phyloP scores from a whole-genome alignment of 2,329 filamentous ascomycete genomes.

The Trichothecium roseum region DNA sequence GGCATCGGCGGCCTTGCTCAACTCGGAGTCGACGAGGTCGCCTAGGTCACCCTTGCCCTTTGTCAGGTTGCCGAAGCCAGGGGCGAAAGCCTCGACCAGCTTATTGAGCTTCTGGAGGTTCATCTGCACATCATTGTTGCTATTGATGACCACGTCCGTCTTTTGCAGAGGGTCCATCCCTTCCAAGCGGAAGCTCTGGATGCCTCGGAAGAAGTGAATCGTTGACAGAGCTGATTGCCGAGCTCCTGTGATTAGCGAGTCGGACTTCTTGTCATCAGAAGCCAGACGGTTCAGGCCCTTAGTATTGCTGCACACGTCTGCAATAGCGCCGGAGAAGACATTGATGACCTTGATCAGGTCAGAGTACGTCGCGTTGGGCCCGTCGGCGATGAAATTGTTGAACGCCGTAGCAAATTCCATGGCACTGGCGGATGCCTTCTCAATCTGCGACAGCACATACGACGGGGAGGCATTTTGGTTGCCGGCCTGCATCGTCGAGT shows the following conservation, averaged over 20 bases:
- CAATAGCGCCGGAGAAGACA: constrained; percentile 79
- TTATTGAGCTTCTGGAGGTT: constrained; percentile 91
- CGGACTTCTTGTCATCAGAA: constrained; percentile 89
- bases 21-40: constrained; percentile 83
- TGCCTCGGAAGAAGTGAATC: constrained; percentile 86
- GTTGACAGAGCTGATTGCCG: constrained; percentile 78
- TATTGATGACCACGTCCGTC: constrained; percentile 95
- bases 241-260: constrained; percentile 72
- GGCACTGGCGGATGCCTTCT: constrained; percentile 87
- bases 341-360: constrained; percentile 92
- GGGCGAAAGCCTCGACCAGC: constrained; percentile 82
- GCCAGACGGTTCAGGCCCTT: constrained; percentile 89
- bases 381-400: constrained; percentile 97
- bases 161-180: constrained; percentile 85
- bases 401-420: constrained; percentile 98
- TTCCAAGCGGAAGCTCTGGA: constrained; percentile 89
- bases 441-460: constrained; percentile 91
- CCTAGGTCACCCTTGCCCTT: constrained; percentile 78
- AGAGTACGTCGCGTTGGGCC: constrained; percentile 77
- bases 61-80: constrained; percentile 72
- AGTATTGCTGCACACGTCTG: constrained; percentile 90
- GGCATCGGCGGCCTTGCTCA: constrained; percentile 88
- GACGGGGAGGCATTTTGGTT: constrained; percentile 95
- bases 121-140: constrained; percentile 91
- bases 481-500: constrained; percentile 95